A percentile compares a stretch with the other conserved stretches of the same genome.
These are phyloP conservation scores for Ceratopteris richardii DNA, from an alignment of 75 land plant species.

Conservation along the genomic window DNA sequence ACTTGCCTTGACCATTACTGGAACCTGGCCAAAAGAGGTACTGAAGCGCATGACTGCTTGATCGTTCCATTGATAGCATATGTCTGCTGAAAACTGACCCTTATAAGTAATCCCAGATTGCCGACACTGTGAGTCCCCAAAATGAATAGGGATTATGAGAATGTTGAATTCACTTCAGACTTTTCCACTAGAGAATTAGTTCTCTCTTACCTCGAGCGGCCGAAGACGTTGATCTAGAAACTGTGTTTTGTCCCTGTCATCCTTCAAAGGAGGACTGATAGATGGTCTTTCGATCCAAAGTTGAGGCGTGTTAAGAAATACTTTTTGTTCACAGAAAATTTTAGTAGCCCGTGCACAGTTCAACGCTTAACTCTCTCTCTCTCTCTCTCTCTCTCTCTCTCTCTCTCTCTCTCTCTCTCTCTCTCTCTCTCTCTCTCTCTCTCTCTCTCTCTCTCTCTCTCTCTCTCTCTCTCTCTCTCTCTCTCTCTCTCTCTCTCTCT, in stretches of 20 bases:
- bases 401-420: no score
- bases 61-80: constrained; percentile 50
- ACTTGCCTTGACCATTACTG: constrained; percentile 77
- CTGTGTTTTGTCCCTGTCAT: constrained; percentile 17
- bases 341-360: no score
- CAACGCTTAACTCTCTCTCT: no score
- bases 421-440: no score
- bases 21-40: constrained; percentile 48
- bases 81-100: constrained; percentile 45
- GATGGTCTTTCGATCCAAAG: constrained; percentile 60
- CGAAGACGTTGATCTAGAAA: constrained; percentile 26
- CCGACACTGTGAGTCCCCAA: constrained; percentile 71
- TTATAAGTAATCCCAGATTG: constrained; percentile 54
- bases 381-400: no score
- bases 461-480: no score
- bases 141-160: no score
- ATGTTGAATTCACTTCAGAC: background rate
- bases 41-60: constrained; percentile 21
- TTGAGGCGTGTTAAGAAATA: constrained; percentile 6
- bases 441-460: no score
- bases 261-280: constrained; percentile 57
- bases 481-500: no score
- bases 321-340: no score
- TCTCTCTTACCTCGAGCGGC: constrained; percentile 55
- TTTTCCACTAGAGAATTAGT: no score